These are phyloP conservation scores for Ramalina intermedia DNA, from an alignment of 495 filamentous ascomycete species.

Conservation along the genomic window DNA sequence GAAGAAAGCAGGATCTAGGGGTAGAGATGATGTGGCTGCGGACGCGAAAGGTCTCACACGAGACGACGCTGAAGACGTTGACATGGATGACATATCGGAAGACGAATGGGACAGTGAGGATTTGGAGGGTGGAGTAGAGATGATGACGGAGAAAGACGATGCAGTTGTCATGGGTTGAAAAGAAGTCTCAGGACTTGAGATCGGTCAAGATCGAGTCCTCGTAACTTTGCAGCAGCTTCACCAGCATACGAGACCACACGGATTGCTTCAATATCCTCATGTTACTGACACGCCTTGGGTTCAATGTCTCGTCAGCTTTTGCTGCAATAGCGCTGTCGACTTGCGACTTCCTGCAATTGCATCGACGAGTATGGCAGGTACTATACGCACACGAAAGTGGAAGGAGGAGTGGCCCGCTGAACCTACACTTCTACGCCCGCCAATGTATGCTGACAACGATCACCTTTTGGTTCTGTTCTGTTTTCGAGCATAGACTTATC, in stretches of 20 bases:
- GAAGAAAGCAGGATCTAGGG: conserved; percentile 19
- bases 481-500: conserved; percentile 7
- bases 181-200: background rate
- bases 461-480: conserved; percentile 7
- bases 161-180: conserved; percentile 21
- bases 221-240: too few species aligned
- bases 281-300: too few species aligned
- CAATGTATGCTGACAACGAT: background rate
- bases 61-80: conserved; percentile 36
- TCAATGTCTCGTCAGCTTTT: too few species aligned
- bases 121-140: conserved; percentile 41
- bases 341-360: background rate
- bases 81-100: conserved; percentile 30
- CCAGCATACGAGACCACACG: background rate
- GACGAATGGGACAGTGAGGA: conserved; percentile 40
- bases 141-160: conserved; percentile 35
- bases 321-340: background rate
- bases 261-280: background rate
- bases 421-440: background rate
- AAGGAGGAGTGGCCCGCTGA: too few species aligned
- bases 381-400: too few species aligned
- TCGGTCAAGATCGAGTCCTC: background rate
- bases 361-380: too few species aligned
- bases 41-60: conserved; percentile 36
- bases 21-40: conserved; percentile 27